Evolutionary conservation across 2,329 filamentous ascomycete species (phyloP), one percentile per base, ranked within the genome.

Genomic region (Pestalotiopsis sp.): DNA sequence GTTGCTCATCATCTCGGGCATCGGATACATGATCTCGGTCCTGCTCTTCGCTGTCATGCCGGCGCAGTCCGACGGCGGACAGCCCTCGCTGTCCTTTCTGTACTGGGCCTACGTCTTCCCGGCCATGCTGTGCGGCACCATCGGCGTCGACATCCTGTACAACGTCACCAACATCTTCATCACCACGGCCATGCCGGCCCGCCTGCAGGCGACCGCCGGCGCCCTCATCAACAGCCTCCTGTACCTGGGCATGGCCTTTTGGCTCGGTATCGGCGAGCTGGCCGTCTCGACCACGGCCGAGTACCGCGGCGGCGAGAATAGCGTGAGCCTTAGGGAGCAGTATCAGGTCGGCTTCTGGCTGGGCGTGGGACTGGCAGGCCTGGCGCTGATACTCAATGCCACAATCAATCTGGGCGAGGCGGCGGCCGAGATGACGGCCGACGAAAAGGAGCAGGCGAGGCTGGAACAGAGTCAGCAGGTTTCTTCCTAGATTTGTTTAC

Each of bases 41-140:
- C 78, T 93, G 0, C 82, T 93, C 1, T 91, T 93, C 71, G 90
- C 91, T 7, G 74, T 92, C 12, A 85, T 90, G 20, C 91, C 91
- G 0, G 76, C 81, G 1, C 84, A 88, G 68, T 85, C 84, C 2
- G 86, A 87, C 13, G 57, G 69, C 7, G 66, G 64, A 4, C 52
- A 65, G 3, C 71, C 73, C 3, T 77, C 76, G 6, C 74, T 69
- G 11, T 82, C 79, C 3, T 84, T 82, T 12, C 82, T 83, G 59
- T 92, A 92, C 82, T 95, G 92, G 93, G 87, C 90, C 0, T 94
- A 87, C 74, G 84, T 93, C 25, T 93, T 95, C 74, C 91, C 92
- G 0, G 82, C 88, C 66, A 92, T 92, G 90, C 77, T 91, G 3
- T 88, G 89, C 71, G 86, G 86, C 13, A 95, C 92, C 0, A 83